Base-by-base conservation (phyloP, 2,329 filamentous ascomycete species). In the Ascochyta viciae-villosae region DNA sequence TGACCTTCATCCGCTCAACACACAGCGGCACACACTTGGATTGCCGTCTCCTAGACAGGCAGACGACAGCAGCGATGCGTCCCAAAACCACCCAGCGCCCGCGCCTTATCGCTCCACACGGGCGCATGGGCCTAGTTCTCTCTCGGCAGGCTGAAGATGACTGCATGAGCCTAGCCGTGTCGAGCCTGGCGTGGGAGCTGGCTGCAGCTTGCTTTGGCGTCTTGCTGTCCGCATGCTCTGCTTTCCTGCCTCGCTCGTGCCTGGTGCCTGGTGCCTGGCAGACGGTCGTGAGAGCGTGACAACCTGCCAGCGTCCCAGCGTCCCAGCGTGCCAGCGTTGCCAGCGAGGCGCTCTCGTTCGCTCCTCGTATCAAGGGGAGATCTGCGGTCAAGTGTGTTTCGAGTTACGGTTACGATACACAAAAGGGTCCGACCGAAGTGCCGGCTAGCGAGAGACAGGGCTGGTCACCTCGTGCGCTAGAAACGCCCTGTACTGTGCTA, bases 331-430 rank as follows among this genome's bases (percentile, higher is more conserved):
- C 19, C 16, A 6, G 35, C 26, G 37, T n/a, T 47, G 41, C 46
- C 47, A 23, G 19, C 37, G 7, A 13, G 10, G 16, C 19, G 37
- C 37, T 40, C 37, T 40, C 47, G 34, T 38, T 34, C 22, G 31
- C 39, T 33, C 27, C 26, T 54, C 51, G 51, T 49, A 31, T 45
- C 52, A 46, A 38, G 39, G 19, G 26, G 31, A 24, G 22, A 39
- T 39, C 9, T 35, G 29, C 45, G 34, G 15, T 13, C 46, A 46
- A 29, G 37, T 35, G 53, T 43, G 53, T 56, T 56, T 56, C 46
- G 53, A 19, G n/a, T 56, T 50, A 47, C 53, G 16, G n/a, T 56
- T 50, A 47, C 53, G 52, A 55, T 46, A 31, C 46, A 54, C 52
- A 16, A 41, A 16, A 46, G 40, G 27, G 33, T 35, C 52, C 27